Percentiles rank a stretch among this genome's conserved stretches.
Conservation (phyloP, 2,329 filamentous ascomycete genomes). For the Didymellaceae sp. region DNA sequence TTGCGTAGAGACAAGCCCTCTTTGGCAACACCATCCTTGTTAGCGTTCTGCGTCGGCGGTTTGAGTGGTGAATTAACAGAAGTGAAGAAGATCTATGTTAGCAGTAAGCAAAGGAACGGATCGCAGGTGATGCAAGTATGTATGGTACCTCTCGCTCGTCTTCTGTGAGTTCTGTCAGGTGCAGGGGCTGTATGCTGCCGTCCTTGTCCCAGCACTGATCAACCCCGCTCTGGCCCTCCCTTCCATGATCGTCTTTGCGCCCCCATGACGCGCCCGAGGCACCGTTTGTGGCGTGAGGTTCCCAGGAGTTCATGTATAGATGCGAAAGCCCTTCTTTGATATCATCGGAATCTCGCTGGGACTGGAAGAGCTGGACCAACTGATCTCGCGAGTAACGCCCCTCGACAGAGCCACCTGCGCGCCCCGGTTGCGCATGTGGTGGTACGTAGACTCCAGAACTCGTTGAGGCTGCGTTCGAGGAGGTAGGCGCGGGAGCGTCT, state of each 20-base stretch:
- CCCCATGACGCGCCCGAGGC: constrained; percentile 69
- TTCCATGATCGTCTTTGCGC: constrained; percentile 72
- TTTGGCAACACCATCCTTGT: constrained; percentile 66
- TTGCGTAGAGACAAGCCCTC: constrained; percentile 74
- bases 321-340: constrained; percentile 67
- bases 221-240: constrained; percentile 78
- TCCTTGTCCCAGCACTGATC: constrained; percentile 88
- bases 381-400: constrained; percentile 80
- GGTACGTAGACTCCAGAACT: constrained; percentile 64
- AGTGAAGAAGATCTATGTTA: constrained; percentile 72
- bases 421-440: constrained; percentile 64
- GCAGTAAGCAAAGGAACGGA: constrained; percentile 6
- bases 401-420: constrained; percentile 62
- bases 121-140: neutral
- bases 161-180: constrained; percentile 73
- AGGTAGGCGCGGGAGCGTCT: constrained; percentile 33
- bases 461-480: constrained; percentile 46
- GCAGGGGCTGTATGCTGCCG: constrained; percentile 73
- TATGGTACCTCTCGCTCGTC: constrained; percentile 68
- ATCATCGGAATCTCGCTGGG: constrained; percentile 60
- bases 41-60: constrained; percentile 71
- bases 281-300: constrained; percentile 74
- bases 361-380: constrained; percentile 74
- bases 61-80: constrained; percentile 96
- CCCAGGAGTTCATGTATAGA: constrained; percentile 79